Percentiles rank a stretch among this genome's conserved stretches.
These are phyloP conservation scores for Prunus salicina DNA, from an alignment of 306 rosid genomes.

Conservation along the genomic window DNA sequence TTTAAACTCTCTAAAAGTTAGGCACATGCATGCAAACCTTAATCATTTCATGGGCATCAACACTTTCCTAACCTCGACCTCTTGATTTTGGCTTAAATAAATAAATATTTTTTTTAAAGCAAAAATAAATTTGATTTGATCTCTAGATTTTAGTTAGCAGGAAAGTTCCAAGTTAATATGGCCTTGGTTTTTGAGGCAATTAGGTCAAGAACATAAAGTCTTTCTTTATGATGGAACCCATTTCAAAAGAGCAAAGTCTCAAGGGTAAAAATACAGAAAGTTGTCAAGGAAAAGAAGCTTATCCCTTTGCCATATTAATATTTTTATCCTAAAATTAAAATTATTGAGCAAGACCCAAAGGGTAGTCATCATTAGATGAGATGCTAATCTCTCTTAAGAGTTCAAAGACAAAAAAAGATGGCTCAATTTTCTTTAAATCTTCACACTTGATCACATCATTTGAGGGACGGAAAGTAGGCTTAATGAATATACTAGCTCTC, in stretches of 20 bases:
- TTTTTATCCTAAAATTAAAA: not conserved
- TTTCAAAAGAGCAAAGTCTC: not conserved
- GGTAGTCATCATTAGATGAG: not conserved
- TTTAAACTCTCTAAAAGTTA: conserved; percentile 15
- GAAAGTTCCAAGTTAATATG: conserved; percentile 1
- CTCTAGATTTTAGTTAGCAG: not conserved
- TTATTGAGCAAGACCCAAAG: not conserved
- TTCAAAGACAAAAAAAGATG: not conserved
- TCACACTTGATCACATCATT: not conserved
- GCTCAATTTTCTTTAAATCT: no score
- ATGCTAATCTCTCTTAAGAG: not conserved
- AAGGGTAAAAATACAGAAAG: not conserved
- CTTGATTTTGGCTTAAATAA: no score
- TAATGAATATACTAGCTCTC: not conserved
- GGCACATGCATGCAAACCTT: conserved; percentile 14
- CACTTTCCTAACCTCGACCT: not conserved
- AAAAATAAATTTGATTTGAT: not conserved
- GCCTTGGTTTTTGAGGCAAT: not conserved
- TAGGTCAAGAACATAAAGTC: not conserved
- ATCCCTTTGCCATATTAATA: not conserved
- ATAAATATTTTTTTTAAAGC: no score
- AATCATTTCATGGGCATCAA: conserved; percentile 22
- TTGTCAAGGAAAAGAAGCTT: not conserved
- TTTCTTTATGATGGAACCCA: not conserved
- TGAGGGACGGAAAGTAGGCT: not conserved